Conservation (phyloP, 345 rosid genomes). For the Eucalyptus melliodora region DNA sequence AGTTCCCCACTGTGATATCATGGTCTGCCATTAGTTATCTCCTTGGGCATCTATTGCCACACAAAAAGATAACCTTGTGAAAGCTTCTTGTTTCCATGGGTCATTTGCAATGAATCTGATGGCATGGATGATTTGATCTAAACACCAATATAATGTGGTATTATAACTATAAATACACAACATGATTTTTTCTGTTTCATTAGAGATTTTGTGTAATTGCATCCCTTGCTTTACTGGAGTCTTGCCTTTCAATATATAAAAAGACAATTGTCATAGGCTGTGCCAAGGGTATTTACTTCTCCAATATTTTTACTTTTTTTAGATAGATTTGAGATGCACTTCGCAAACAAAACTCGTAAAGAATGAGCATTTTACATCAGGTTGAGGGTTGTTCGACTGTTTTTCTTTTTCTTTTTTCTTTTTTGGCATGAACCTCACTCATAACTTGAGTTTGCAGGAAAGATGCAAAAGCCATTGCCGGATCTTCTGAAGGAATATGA, state of each 20-base stretch:
- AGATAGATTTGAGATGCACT: not conserved
- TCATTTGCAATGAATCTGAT: not conserved
- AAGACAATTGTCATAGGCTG: not conserved
- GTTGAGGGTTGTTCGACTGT: not conserved
- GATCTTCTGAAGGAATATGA: slow-evolving; percentile 81
- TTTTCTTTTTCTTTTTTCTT: no score
- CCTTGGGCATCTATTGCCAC: not conserved
- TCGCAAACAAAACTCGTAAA: not conserved
- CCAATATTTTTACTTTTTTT: not conserved
- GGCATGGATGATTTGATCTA: not conserved
- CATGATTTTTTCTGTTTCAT: not conserved
- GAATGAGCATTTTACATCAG: not conserved
- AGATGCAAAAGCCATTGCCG: slow-evolving; percentile 87
- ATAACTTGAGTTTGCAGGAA: slow-evolving; percentile 30
- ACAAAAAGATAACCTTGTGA: not conserved
- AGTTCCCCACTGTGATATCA: not conserved
- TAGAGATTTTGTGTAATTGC: not conserved
- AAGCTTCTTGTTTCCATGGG: not conserved
- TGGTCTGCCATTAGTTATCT: not conserved
- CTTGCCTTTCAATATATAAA: not conserved
- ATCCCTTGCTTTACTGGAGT: not conserved
- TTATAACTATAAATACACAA: not conserved
- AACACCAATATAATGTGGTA: not conserved
- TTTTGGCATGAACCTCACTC: not conserved
- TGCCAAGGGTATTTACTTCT: not conserved